Evolutionary conservation across 352 stramenopile genomes (phyloP), one percentile per base, ranked within the genome.

Genomic region (Pythium apleroticum): DNA sequence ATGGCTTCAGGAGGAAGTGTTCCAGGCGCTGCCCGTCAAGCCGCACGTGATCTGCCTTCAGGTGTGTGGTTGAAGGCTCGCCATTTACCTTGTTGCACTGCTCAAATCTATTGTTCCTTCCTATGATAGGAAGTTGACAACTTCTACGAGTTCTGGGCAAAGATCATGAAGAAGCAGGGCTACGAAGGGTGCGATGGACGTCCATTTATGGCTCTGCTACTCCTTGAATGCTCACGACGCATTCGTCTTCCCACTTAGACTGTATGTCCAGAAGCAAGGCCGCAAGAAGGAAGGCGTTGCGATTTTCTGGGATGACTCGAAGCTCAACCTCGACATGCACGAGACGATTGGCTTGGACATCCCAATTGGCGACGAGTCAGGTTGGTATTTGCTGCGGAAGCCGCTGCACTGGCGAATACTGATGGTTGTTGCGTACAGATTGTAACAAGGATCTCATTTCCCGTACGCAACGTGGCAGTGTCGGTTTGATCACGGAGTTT

Each of bases 11-110:
- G 79, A 79, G 68, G 59, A 75, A 43, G 69, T 88, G 17, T 88
- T 95, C 56, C 60, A 58, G 48, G 64, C 68, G 62, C 66, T 95
- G 25, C 80, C 78, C 9, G 80, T 89, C 37, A 81, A 74, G 22
- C 81, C 86, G 2, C 75, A 92, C 55, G 71, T 95, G 33, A 78
- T 95, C 50, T 93, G 86, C 49, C 63, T 95, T 19, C 86, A 95
- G 80, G 86, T 92, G 45, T 20, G 45, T 43, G 9, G 33, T 19
- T 28, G 39, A 52, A 3, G 7, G 6, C 8, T 28, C 43, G 0
- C 19, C 2, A 17, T 52, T 22, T 10, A 17, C 11, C 43, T 52
- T 25, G 33, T 0, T 39, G 11, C 33, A 15, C 7, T 39, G 4
- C 49, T 31, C 4, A 6, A 20, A 20, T 41, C 24, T 17, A n/a